phyloP scores from a whole-genome alignment of 2,329 filamentous ascomycete genomes.

The Chaetomium olivaceum region DNA sequence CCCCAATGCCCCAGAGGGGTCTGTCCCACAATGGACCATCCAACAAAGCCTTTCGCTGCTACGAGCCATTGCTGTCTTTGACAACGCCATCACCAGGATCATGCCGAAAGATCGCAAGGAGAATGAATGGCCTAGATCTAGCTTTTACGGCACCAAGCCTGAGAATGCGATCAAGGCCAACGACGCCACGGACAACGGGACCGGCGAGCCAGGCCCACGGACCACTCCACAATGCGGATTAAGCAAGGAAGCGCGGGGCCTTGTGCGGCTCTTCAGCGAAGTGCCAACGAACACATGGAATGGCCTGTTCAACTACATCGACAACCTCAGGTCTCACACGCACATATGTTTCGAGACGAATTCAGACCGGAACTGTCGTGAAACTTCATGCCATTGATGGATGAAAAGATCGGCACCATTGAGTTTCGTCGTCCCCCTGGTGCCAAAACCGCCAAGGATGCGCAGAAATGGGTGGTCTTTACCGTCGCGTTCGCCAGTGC shows the following conservation, averaged over 20 bases:
- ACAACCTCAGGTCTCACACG: too few species aligned
- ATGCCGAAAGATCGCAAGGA: background rate
- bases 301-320: too few species aligned
- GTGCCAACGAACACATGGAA: background rate
- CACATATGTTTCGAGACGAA: too few species aligned
- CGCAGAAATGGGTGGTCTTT: background rate
- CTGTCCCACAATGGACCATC: background rate
- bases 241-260: too few species aligned
- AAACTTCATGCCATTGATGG: background rate
- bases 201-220: too few species aligned
- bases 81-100: background rate
- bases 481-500: background rate
- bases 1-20: too few species aligned
- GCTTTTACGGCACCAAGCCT: background rate
- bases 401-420: background rate
- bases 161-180: background rate
- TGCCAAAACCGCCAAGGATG: background rate
- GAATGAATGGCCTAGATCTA: background rate
- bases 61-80: background rate
- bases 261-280: background rate
- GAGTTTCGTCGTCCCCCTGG: slow-evolving; percentile 3
- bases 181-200: too few species aligned
- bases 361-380: background rate
- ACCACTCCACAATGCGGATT: too few species aligned
- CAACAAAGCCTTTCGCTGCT: background rate